Percentiles rank a stretch among this genome's conserved stretches.
These are phyloP conservation scores for Mikania micrantha DNA, from an alignment of 129 eudicot genomes.

Conservation along the genomic window DNA sequence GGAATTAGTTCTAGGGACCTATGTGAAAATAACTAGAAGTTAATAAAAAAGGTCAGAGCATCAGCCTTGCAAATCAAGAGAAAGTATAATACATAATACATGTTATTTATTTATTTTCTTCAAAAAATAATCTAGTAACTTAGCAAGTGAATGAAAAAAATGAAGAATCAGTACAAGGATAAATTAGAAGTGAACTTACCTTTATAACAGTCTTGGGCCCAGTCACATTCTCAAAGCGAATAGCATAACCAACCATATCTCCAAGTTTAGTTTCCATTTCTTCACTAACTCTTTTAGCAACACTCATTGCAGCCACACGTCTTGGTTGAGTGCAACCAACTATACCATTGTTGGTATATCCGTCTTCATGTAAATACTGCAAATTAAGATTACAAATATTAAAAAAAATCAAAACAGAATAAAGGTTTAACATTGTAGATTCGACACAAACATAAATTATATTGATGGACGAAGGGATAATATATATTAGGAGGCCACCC, in stretches of 20 bases:
- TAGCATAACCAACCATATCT: conserved; percentile 63
- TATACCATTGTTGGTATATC: conserved; percentile 49
- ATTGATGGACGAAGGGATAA: background rate
- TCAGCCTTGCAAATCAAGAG: too few relatives aligned
- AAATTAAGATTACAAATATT: background rate
- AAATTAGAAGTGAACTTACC: conserved; percentile 25
- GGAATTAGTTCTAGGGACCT: too few relatives aligned
- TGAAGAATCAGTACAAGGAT: background rate
- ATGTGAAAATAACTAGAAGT: too few relatives aligned
- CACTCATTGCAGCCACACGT: conserved; percentile 87
- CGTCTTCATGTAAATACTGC: conserved; percentile 74
- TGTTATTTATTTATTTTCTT: too few relatives aligned
- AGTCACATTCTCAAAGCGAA: conserved; percentile 69
- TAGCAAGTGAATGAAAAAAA: background rate
- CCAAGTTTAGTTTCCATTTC: conserved; percentile 75
- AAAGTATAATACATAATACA: too few relatives aligned
- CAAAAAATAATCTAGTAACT: background rate
- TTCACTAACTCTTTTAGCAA: conserved; percentile 65
- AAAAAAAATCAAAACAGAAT: background rate
- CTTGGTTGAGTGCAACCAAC: conserved; percentile 86
- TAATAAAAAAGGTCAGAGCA: too few relatives aligned
- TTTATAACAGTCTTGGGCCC: conserved; percentile 57
- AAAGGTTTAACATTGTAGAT: background rate
- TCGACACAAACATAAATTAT: background rate
- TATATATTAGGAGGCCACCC: background rate